Evolutionary conservation across 2,329 filamentous ascomycete species (phyloP), one percentile per base, ranked within the genome.

Genomic region (Knoxdaviesia proteae): DNA sequence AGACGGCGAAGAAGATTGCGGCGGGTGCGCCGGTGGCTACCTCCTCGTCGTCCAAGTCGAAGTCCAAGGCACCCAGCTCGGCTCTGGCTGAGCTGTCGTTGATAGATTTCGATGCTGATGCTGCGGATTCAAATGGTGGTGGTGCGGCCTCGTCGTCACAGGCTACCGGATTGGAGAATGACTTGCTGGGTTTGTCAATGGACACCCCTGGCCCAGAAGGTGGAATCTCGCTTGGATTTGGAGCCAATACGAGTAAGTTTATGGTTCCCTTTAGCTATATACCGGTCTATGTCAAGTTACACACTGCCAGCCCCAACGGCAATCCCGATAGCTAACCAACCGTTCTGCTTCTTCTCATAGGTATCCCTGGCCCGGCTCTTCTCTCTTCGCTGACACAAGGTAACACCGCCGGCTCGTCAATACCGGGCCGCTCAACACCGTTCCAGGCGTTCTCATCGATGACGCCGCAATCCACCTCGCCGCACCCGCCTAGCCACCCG

Each of bases 141-240:
- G 57, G 63, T 6, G 49, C 59, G 31, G 50, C 54, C 32, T 60
- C 61, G 29, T 58, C 64, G 9, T 32, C 33, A n/a, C 69, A 73
- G 45, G 62, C 72, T 1, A 76, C 72, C 43, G 77, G 81, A 9
- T 59, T 96, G 29, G 87, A 94, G 54, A 87, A 92, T 56, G 90
- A 98, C 54, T 66, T 98, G 6, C 67, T 98, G 5, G 90, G 90
- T 0, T 63, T 98, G 38, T 92, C 86, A 36, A 73, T 98, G 53
- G 76, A 76, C 40, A 68, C 61, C 44, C 88, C 77, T 53, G 78
- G 81, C 8, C 74, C 82, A 53, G 74, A 77, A 5, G 87, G 88
- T 39, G 79, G 79, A 41, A 93, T 96, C 49, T 78, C 84, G 4
- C 68, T 96, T 11, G 87, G 86, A 5, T 78, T 82, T 52, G 77